Base-by-base conservation (phyloP, 169 alveolate genomes). In the Toxoplasma gondii region DNA sequence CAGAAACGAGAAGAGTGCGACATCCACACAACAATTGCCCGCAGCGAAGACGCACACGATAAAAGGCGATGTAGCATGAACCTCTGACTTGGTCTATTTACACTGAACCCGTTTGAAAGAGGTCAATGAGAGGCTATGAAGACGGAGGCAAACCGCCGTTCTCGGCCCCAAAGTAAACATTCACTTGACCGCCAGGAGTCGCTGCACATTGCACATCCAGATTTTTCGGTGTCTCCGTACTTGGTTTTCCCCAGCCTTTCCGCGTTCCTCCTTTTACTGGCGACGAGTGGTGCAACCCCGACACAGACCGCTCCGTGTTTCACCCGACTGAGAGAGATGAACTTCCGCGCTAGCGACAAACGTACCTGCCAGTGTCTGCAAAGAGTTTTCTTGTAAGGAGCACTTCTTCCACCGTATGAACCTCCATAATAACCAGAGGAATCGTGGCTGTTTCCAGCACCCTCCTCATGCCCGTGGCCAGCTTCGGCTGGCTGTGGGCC, bases 331-430 rank as follows among this genome's bases (percentile, higher is more conserved):
- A 49, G 58, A n/a, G n/a, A n/a, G 58, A 4, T 4, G 58, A 4
- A 49, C 58, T 7, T 4, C 58, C 86, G 5, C 22, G 39, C 29
- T n/a, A n/a, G 86, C 9, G 9, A 16, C 49, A 16, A n/a, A 38
- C 86, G 86, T n/a, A 78, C 86, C 86, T 78, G 86, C 86, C 86
- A 78, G 45, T 78, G 86, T 1, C 86, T 17, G n/a, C 86, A 78
- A 7, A 78, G 86, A 19, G 86, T 78, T 27, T 78, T 78, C 44
- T 78, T 78, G 43, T 78, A 78, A 10, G 86, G 86, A 7, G 86
- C 45, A 45, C 49, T n/a, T 45, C 86, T 78, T 16, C 24, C 24
- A 27, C 67, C 19, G 19, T 27, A 22, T 7, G 24, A 31, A 22
- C 74, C 74, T 64, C 74, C 74, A 64, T 64, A 64, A 31, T 64